phyloP scores from a whole-genome alignment of 495 filamentous ascomycete species.

The Astrocystis sublimbata region DNA sequence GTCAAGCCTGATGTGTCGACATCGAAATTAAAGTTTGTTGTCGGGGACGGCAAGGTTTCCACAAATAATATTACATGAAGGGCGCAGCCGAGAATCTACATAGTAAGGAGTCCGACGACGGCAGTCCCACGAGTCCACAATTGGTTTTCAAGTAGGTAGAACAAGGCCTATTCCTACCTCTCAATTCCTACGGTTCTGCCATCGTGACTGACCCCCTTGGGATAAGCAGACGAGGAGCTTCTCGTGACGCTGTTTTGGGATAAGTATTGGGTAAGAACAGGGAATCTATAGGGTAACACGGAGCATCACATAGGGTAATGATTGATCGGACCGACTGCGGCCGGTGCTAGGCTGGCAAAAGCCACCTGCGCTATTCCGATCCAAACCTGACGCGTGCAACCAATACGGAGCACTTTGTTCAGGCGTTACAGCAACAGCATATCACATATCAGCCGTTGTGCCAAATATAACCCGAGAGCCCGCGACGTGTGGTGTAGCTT shows the following conservation, averaged over 20 bases:
- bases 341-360: neutral
- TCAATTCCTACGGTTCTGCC: neutral
- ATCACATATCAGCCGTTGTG: no score
- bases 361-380: no score
- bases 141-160: neutral
- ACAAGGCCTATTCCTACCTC: neutral
- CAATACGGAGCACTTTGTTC: neutral
- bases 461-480: no score
- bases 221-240: neutral
- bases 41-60: neutral
- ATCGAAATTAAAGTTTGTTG: neutral
- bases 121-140: neutral
- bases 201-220: slow-evolving; percentile 7
- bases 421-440: neutral
- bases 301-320: slow-evolving; percentile 4
- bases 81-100: slow-evolving; percentile 5
- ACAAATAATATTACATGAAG: slow-evolving; percentile 9
- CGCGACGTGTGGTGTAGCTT: no score
- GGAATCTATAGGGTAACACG: slow-evolving; percentile 13
- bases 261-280: slow-evolving; percentile 20
- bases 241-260: neutral
- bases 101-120: neutral
- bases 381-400: slow-evolving; percentile 9
- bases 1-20: neutral
- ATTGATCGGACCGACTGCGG: neutral